Evolutionary conservation across 1,284 basidiomycete genomes (phyloP), one percentile per base, ranked within the genome.

Genomic region (Bondarzewia mesenterica): DNA sequence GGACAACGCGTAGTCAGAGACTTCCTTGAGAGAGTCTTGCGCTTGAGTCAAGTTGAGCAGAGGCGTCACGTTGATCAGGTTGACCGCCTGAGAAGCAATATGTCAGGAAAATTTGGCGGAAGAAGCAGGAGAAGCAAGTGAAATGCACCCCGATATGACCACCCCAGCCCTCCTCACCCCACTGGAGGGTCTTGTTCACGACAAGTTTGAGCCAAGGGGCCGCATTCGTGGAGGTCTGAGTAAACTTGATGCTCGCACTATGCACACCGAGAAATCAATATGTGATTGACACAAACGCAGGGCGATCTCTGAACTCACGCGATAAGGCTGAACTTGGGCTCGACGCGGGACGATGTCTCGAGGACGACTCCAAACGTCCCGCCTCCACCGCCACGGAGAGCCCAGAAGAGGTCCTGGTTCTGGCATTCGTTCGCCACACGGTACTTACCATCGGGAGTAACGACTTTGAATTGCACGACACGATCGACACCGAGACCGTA

Each of bases 111-210:
- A 41, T 8, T 35, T 25, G 22, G 32, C 37, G 7, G 22, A 35
- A 46, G 12, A 7, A 16, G 21, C 0, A 16, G 25, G 18, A n/a
- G 14, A n/a, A 39, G 12, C 38, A 51, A 25, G 63, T 48, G 20
- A 59, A 57, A 46, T 65, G 51, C 23, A 69, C 63, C 26, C 56
- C 64, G 4, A 70, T 66, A 48, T 71, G 69, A 5, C 74, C 75
- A 37, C 77, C 76, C 77, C 77, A 79, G 18, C 77, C 77, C 51
- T 75, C 68, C 20, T 69, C 56, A 7, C 68, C 68, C 72, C 71
- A 74, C 48, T 58, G 55, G n/a, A 65, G 54, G 1, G 65, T 57
- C 54, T 69, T 63, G 29, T 70, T 65, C 8, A 67, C 57, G 27
- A 70, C 52, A 14, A 72, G 59, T 12, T 45, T 40, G 47, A 58